Conservation (phyloP, 2,329 filamentous ascomycete species). For the Xylariaceae sp. region DNA sequence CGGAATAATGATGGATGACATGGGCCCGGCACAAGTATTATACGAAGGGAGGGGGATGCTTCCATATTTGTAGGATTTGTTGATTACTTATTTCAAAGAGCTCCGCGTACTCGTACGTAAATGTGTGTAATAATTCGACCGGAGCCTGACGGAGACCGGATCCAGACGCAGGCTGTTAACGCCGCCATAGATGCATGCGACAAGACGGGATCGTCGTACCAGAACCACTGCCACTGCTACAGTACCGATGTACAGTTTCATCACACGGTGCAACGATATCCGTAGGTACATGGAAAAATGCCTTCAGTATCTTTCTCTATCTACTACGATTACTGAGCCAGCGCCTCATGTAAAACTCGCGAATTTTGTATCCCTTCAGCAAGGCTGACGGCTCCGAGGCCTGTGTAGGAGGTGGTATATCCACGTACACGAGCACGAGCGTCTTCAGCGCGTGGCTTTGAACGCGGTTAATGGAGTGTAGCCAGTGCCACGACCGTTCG, state of each 20-base stretch:
- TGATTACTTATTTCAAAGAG: too few species aligned
- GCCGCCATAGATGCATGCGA: too few species aligned
- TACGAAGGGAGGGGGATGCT: too few species aligned
- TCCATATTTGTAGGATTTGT: too few species aligned
- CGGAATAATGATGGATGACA: too few species aligned
- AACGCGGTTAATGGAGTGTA: slow-evolving; percentile 86
- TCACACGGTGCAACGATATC: background rate
- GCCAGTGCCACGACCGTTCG: slow-evolving; percentile 66
- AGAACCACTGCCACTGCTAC: background rate
- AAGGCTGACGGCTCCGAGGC: slow-evolving; percentile 55
- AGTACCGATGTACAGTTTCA: background rate
- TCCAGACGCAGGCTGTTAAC: too few species aligned
- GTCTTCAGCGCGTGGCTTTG: slow-evolving; percentile 88
- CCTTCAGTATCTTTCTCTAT: slow-evolving; percentile 3
- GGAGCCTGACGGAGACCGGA: too few species aligned
- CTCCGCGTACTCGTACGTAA: too few species aligned
- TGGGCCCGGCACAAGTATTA: too few species aligned
- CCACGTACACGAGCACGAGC: slow-evolving; percentile 83
- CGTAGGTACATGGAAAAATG: too few species aligned
- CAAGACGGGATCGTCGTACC: too few species aligned
- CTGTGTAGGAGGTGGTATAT: slow-evolving; percentile 66
- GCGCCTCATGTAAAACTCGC: slow-evolving; percentile 74
- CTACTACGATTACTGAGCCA: slow-evolving; percentile 79
- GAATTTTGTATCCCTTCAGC: slow-evolving; percentile 65
- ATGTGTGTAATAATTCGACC: too few species aligned